Evolutionary conservation across 768 basidiomycete genomes (phyloP).

Genomic region (Gymnopilus dilepis): DNA sequence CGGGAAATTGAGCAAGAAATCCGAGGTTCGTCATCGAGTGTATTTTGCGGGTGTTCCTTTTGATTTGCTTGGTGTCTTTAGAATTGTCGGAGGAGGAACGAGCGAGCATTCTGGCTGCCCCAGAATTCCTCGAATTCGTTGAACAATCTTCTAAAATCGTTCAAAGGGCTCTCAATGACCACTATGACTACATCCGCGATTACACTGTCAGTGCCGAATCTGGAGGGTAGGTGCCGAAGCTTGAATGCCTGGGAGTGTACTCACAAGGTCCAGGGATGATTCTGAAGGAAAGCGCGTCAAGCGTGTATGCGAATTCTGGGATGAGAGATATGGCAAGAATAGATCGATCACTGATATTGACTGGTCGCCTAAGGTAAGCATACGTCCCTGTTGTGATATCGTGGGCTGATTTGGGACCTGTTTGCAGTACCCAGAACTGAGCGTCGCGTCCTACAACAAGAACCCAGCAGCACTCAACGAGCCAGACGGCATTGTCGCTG

Average conservation of each 20-base stretch:
- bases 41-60: no score
- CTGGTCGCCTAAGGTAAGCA: conserved; percentile 92
- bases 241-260: neutral
- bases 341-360: conserved; percentile 95
- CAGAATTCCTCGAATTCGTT: conserved; percentile 93
- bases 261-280: conserved; percentile 65
- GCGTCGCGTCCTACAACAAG: conserved; percentile 97
- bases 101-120: conserved; percentile 78
- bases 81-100: conserved; percentile 91
- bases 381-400: neutral
- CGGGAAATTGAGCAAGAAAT: conserved; percentile 89
- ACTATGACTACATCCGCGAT: conserved; percentile 96
- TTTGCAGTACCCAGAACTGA: conserved; percentile 89
- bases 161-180: conserved; percentile 92
- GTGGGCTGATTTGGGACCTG: no score
- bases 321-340: conserved; percentile 90
- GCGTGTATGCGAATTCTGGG: conserved; percentile 92
- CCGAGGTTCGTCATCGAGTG: conserved; percentile 52
- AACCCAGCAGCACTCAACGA: conserved; percentile 93
- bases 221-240: conserved; percentile 62
- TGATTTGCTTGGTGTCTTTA: conserved; percentile 30
- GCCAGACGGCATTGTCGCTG: conserved; percentile 94
- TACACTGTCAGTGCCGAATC: conserved; percentile 91
- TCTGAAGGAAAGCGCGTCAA: conserved; percentile 90
- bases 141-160: conserved; percentile 95